A percentile compares a stretch with the other conserved stretches of the same genome.
Conservation (phyloP, 306 rosid species). For the Cucurbita ficifolia region DNA sequence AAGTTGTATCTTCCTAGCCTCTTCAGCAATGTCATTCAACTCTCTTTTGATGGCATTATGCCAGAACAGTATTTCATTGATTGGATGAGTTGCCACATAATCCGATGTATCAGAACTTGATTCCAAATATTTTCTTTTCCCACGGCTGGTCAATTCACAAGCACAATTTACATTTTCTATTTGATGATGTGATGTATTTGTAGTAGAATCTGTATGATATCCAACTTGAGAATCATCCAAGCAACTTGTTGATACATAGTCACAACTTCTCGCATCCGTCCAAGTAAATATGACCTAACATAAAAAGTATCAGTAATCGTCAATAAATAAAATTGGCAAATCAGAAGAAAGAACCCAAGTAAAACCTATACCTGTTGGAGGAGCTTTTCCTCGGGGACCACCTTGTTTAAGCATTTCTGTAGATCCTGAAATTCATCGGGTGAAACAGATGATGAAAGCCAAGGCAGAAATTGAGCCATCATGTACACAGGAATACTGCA, state of each 20-base stretch:
- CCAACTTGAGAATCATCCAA: constrained; percentile 30
- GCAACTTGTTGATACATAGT: constrained; percentile 18
- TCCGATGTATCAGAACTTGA: constrained; percentile 40
- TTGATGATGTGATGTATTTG: constrained; percentile 28
- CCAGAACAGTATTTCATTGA: constrained; percentile 90
- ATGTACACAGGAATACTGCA: constrained; percentile 96
- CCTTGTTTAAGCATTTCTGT: constrained; percentile 53
- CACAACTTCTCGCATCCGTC: constrained; percentile 56
- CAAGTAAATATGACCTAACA: constrained; percentile 86
- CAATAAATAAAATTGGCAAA: neutral
- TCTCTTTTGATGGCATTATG: constrained; percentile 89
- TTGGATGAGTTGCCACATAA: constrained; percentile 50
- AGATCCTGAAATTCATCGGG: constrained; percentile 71
- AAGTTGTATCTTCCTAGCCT: constrained; percentile 32
- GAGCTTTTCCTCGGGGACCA: constrained; percentile 92
- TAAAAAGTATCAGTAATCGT: constrained; percentile 14
- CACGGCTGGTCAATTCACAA: constrained; percentile 41
- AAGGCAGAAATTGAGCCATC: constrained; percentile 88
- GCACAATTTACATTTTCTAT: constrained; percentile 36
- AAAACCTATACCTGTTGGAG: constrained; percentile 66
- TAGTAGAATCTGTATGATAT: constrained; percentile 19
- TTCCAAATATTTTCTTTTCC: constrained; percentile 72
- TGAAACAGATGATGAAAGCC: constrained; percentile 80
- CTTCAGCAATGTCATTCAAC: constrained; percentile 64
- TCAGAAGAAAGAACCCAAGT: neutral